These are phyloP conservation scores for Eutrema salsugineum DNA, from an alignment of 441 rosid species.

Conservation along the genomic window DNA sequence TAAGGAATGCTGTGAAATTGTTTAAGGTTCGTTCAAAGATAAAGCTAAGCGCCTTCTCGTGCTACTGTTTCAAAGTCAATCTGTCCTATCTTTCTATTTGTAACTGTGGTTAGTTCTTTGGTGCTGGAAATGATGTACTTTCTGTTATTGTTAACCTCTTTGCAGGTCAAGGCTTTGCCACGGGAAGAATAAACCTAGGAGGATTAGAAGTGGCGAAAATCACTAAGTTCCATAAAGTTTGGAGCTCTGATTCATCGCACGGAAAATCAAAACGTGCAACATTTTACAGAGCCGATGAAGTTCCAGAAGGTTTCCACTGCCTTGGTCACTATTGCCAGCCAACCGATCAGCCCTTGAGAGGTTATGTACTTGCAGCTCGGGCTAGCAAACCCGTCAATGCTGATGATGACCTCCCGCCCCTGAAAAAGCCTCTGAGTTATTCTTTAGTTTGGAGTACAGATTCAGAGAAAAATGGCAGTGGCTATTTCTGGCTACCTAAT, in stretches of 20 bases:
- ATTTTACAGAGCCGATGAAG: constrained; percentile 56
- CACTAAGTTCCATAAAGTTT: constrained; percentile 44
- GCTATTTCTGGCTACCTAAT: constrained; percentile 64
- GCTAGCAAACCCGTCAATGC: background rate
- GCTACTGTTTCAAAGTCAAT: background rate
- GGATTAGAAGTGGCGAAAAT: constrained; percentile 51
- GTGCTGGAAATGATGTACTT: background rate
- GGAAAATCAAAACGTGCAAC: constrained; percentile 40
- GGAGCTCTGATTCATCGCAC: constrained; percentile 42
- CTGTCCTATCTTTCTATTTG: background rate
- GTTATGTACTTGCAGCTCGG: constrained; percentile 52
- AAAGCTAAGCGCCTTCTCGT: background rate
- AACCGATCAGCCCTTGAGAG: constrained; percentile 49
- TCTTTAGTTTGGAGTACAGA: constrained; percentile 45
- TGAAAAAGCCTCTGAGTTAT: constrained; percentile 50
- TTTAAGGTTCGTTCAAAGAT: background rate
- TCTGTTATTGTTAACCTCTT: constrained; percentile 10
- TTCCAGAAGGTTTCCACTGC: constrained; percentile 60
- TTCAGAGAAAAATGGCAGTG: constrained; percentile 33
- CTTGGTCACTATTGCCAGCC: constrained; percentile 65
- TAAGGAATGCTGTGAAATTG: background rate
- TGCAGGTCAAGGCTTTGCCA: constrained; percentile 58
- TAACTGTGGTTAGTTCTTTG: constrained; percentile 8
- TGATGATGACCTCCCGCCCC: constrained; percentile 35
- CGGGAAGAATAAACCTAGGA: constrained; percentile 56